Base-by-base conservation (phyloP, 352 stramenopile genomes). In the Phytophthora foliorum region DNA sequence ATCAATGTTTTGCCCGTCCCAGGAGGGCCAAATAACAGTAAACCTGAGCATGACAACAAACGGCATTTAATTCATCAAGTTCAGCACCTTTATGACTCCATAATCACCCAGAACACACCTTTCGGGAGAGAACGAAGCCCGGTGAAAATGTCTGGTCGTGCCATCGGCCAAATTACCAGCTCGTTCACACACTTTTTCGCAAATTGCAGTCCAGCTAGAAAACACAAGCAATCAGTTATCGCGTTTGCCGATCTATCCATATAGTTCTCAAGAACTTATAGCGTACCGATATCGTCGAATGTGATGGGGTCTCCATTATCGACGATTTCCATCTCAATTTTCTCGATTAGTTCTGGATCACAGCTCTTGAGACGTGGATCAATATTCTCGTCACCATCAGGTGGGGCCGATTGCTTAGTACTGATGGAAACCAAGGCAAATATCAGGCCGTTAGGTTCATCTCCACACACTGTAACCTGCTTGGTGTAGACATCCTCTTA, bases 121-220 rank as follows among this genome's bases (percentile, higher is more conserved):
- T 95, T 96, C 9, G 97, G 97, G 24, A 98, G 84, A 19, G 89
- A 79, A 31, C 97, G 89, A 29, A 99, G 82, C 21, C 97, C 97
- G 0, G 92, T 99, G 74, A 99, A 99, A 11, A 99, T 91, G 69
- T 99, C 97, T 31, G 98, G 97, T 16, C 96, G 90, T 53, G 93
- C 92, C 96, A 99, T 99, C 0, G 98, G 98, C 97, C 97, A 99
- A 67, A 98, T 98, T 13, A 99, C 97, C 16, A 99, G 79, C 83
- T 99, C 98, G 60, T 97, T 94, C 25, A 99, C 92, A 31, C 96
- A 99, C 57, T 98, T 92, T 73, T 99, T 99, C 3, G 97, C 98
- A 77, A 99, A 97, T 19, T 97, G 80, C 49, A 99, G 83, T 2
- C 98, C 98, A 53, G 98, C 97, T 95, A 68, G 1, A 44, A 54